These are phyloP conservation scores for Maudiozyma bulderi DNA, from an alignment of 805 yeast species.

Conservation along the genomic window DNA sequence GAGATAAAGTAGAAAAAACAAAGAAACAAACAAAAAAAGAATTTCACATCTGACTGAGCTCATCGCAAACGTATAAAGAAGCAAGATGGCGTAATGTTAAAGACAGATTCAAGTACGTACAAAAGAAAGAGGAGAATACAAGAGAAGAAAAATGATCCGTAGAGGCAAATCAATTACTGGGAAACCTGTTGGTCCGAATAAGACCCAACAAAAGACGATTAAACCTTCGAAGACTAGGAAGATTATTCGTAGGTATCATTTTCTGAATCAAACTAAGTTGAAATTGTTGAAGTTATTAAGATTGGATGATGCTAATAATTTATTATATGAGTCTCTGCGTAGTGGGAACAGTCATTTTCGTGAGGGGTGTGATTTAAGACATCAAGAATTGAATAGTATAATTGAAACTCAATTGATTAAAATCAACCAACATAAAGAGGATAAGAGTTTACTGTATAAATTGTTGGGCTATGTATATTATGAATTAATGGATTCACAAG, in stretches of 20 bases:
- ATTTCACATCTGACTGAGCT: too few relatives aligned
- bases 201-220: constrained; percentile 35
- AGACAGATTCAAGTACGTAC: too few relatives aligned
- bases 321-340: neutral
- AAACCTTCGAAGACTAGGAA: constrained; percentile 67
- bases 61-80: too few relatives aligned
- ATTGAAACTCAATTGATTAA: constrained; percentile 9
- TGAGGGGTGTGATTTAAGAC: neutral
- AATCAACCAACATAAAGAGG: constrained; percentile 3
- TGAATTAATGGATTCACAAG: constrained; percentile 61
- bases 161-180: constrained; percentile 30
- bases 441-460: constrained; percentile 13
- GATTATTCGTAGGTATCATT: constrained; percentile 70
- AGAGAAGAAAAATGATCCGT: constrained; percentile 17
- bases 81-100: too few relatives aligned
- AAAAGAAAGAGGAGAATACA: too few relatives aligned
- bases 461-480: constrained; percentile 47
- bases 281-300: constrained; percentile 31
- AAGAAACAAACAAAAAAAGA: too few relatives aligned
- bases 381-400: neutral
- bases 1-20: too few relatives aligned
- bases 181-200: constrained; percentile 23
- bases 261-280: constrained; percentile 48
- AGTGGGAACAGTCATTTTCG: neutral
- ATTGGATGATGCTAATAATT: constrained; percentile 1